Evolutionary conservation across 2,329 filamentous ascomycete genomes (phyloP).

Genomic region (Amauroascus verrucosus): DNA sequence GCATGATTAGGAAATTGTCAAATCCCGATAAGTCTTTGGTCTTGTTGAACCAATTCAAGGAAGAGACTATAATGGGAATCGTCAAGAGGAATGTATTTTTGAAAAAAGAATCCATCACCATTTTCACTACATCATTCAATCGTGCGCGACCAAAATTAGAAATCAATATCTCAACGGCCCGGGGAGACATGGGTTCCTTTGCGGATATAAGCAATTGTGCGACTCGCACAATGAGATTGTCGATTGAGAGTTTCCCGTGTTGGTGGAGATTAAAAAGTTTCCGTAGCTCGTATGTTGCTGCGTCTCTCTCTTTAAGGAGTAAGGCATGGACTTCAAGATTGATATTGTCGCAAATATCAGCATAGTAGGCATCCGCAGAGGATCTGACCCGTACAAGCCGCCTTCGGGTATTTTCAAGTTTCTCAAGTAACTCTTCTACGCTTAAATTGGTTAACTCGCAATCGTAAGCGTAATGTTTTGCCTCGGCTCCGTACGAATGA

Average conservation of each 20-base stretch:
- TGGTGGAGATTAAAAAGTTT: constrained; percentile 25
- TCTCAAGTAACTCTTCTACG: constrained; percentile 25
- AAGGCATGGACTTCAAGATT: constrained; percentile 17
- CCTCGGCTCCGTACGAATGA: constrained; percentile 29
- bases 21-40: constrained; percentile 34
- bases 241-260: constrained; percentile 25
- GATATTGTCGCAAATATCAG: constrained; percentile 27
- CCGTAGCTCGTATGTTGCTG: constrained; percentile 24
- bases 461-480: constrained; percentile 26
- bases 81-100: constrained; percentile 30
- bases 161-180: constrained; percentile 28
- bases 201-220: constrained; percentile 29
- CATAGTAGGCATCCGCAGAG: constrained; percentile 20
- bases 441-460: constrained; percentile 24
- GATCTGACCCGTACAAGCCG: constrained; percentile 27
- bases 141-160: constrained; percentile 30
- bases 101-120: constrained; percentile 31
- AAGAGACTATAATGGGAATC: constrained; percentile 29
- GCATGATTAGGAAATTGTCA: constrained; percentile 31
- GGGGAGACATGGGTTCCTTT: constrained; percentile 29
- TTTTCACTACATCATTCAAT: constrained; percentile 32
- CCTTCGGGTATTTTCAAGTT: constrained; percentile 26
- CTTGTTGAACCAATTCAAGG: constrained; percentile 32
- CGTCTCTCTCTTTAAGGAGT: constrained; percentile 24
- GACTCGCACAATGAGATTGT: constrained; percentile 28